phyloP scores from a whole-genome alignment of 1,284 basidiomycete genomes.

The Exobasidium cylindrosporum region DNA sequence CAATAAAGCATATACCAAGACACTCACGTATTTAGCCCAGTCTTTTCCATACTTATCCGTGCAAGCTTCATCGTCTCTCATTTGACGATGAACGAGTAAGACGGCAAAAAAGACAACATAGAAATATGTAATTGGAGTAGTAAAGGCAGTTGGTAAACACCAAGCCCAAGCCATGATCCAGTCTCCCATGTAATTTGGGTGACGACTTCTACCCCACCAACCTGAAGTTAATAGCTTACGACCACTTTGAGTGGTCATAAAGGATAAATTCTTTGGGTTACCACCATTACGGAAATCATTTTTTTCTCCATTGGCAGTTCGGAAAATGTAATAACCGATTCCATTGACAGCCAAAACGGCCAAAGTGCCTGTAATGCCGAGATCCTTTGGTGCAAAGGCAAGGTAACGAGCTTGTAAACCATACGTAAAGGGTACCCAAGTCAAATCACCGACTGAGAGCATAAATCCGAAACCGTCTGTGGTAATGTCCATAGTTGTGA shows the following conservation, averaged over 20 bases:
- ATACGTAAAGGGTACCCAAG: slow-evolving; percentile 95
- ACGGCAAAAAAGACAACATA: slow-evolving; percentile 83
- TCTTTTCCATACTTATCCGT: slow-evolving; percentile 72
- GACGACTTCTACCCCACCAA: slow-evolving; percentile 93
- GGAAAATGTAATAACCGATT: slow-evolving; percentile 87
- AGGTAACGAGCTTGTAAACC: slow-evolving; percentile 90
- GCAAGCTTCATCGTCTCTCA: slow-evolving; percentile 88
- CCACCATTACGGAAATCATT: slow-evolving; percentile 87
- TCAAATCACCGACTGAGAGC: slow-evolving; percentile 87
- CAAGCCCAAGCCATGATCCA: slow-evolving; percentile 85
- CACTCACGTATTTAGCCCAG: slow-evolving; percentile 58
- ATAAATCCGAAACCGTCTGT: slow-evolving; percentile 99
- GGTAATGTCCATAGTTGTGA: slow-evolving; percentile 97
- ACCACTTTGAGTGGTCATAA: slow-evolving; percentile 78
- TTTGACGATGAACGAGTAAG: slow-evolving; percentile 84
- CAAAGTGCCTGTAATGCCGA: slow-evolving; percentile 67
- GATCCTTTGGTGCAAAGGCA: slow-evolving; percentile 77
- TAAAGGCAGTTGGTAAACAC: slow-evolving; percentile 89
- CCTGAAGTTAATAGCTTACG: slow-evolving; percentile 88
- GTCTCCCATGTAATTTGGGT: slow-evolving; percentile 74
- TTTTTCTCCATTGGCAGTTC: slow-evolving; percentile 85
- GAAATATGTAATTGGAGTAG: slow-evolving; percentile 92
- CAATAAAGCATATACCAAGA: slow-evolving; percentile 6
- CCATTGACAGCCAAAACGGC: slow-evolving; percentile 69
- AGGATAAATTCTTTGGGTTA: slow-evolving; percentile 83